These are phyloP conservation scores for Colletotrichum zoysiae DNA, from an alignment of 2,329 filamentous ascomycete species.

Conservation along the genomic window DNA sequence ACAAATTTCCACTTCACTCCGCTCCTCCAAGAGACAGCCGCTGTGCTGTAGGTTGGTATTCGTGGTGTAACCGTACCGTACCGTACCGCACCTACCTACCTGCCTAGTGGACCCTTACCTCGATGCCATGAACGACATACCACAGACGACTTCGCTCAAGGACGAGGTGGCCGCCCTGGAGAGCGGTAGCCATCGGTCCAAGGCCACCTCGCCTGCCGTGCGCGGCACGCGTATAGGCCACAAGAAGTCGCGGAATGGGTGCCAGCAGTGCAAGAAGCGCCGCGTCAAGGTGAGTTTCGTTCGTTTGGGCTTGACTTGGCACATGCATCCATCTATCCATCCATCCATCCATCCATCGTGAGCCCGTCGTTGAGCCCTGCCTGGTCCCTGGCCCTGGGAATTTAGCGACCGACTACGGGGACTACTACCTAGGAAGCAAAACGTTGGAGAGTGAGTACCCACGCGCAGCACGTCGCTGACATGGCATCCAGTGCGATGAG, in stretches of 20 bases:
- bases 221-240: conserved; percentile 38
- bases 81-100: no score
- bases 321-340: background rate
- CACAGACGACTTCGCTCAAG: conserved; percentile 31
- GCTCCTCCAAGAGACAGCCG: background rate
- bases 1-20: background rate
- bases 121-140: conserved; percentile 26
- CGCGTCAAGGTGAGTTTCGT: conserved; percentile 35
- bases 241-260: conserved; percentile 39
- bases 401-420: no score
- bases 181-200: conserved; percentile 1
- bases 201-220: conserved; percentile 7
- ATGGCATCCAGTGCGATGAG: conserved; percentile 31
- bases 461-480: conserved; percentile 6
- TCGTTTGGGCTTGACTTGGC: no score
- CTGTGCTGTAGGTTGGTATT: no score
- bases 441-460: background rate
- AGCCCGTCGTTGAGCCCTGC: conserved; percentile 4
- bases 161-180: conserved; percentile 26
- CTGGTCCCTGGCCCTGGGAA: background rate
- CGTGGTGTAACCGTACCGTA: no score
- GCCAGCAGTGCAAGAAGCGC: conserved; percentile 39
- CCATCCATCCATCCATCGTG: background rate
- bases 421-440: no score
- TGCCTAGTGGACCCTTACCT: background rate